A percentile compares a stretch with the other conserved stretches of the same genome.
Evolutionary conservation across 768 basidiomycete species (phyloP).

Genomic region (Phanerochaete carnosa): DNA sequence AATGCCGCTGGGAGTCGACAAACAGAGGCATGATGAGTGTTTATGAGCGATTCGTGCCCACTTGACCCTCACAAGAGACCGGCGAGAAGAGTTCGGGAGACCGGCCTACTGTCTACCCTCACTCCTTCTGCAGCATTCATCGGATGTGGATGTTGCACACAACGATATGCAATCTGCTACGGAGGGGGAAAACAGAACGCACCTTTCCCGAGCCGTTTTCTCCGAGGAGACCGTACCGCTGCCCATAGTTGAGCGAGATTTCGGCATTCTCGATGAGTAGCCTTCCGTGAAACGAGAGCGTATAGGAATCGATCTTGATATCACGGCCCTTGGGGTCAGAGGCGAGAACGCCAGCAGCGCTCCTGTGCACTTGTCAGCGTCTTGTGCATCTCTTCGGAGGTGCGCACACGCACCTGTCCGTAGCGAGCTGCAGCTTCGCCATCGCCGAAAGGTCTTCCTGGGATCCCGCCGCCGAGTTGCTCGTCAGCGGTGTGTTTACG

Average conservation of each 20-base stretch:
- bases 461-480: conserved; percentile 74
- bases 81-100: too few species aligned
- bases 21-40: too few species aligned
- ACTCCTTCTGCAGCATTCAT: too few species aligned
- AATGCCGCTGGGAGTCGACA: too few species aligned
- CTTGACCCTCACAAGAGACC: too few species aligned
- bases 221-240: conserved; percentile 91
- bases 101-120: too few species aligned
- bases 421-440: conserved; percentile 87
- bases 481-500: conserved; percentile 78
- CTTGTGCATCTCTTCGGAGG: background rate
- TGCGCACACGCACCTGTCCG: conserved; percentile 65
- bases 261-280: conserved; percentile 70
- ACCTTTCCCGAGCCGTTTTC: conserved; percentile 99
- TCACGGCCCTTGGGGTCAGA: conserved; percentile 92
- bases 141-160: too few species aligned
- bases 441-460: conserved; percentile 79
- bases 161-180: background rate
- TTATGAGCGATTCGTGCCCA: too few species aligned
- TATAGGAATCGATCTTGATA: conserved; percentile 95
- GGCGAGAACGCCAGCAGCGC: conserved; percentile 86
- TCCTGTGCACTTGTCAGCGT: conserved; percentile 46
- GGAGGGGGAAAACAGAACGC: conserved; percentile 14
- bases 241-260: conserved; percentile 83
- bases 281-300: conserved; percentile 95